Conservation (phyloP, 2,329 filamentous ascomycete genomes). For the Lachnellula hyalina region DNA sequence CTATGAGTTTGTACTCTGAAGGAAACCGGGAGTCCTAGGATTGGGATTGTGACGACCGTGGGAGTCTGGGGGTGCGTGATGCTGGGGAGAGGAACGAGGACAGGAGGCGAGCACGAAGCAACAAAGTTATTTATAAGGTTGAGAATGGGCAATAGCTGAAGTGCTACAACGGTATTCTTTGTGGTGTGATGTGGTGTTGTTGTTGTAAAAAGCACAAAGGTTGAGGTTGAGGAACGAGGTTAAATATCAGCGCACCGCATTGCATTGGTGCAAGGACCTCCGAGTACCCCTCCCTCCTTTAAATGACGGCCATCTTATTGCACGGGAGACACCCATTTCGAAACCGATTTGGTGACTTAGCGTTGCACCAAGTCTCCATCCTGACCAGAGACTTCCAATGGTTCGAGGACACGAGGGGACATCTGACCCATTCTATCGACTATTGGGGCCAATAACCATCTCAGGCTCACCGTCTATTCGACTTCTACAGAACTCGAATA, state of each 20-base stretch:
- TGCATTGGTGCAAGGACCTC: neutral
- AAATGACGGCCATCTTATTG: constrained; percentile 3
- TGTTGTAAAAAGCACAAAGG: neutral
- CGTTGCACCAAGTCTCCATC: constrained; percentile 14
- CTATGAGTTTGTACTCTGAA: constrained; percentile 36
- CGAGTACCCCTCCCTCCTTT: constrained; percentile 7
- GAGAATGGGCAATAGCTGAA: neutral
- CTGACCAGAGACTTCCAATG: constrained; percentile 19
- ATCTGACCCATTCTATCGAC: constrained; percentile 17
- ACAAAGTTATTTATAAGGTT: neutral
- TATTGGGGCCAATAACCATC: neutral
- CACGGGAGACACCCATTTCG: constrained; percentile 1
- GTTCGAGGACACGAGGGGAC: constrained; percentile 21
- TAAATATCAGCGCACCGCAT: constrained; percentile 8
- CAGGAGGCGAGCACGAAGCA: neutral
- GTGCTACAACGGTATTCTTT: neutral
- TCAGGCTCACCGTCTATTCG: constrained; percentile 11
- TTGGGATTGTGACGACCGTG: constrained; percentile 4
- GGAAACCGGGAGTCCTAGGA: constrained; percentile 18
- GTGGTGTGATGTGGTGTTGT: neutral
- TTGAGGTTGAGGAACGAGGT: constrained; percentile 1
- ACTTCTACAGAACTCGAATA: too few relatives aligned
- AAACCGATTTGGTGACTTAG: constrained; percentile 18
- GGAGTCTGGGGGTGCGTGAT: constrained; percentile 2
- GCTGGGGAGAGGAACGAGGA: neutral